Base-by-base conservation (phyloP, 208 protist species). In the Crithidia expoeki region DNA sequence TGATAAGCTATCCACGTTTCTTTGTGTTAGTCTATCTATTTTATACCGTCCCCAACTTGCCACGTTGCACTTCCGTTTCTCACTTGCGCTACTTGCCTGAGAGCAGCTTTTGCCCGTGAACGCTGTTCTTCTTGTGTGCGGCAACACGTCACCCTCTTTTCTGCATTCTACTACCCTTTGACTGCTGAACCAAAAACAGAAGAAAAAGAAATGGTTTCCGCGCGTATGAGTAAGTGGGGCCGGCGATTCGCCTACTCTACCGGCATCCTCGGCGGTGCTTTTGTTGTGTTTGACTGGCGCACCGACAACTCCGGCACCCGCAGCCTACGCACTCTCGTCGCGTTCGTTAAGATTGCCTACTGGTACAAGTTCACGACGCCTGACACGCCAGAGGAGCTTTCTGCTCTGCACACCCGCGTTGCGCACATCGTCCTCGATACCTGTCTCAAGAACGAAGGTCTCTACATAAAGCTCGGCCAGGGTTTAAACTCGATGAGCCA, bases 391-490 rank as follows among this genome's bases (percentile, higher is more conserved):
- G 81, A 92, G 62, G 85, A 92, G 63, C 83, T 83, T 57, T 76
- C 60, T 21, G 68, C 59, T 7, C 67, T 95, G 32, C 88, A 95
- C 66, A 65, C 67, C 25, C 51, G 51, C 0, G 81, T 72, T 9
- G 90, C 87, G 6, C 53, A 74, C 23, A 66, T 75, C 21, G 67
- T 96, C 17, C 66, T 94, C 4, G 49, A 86, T 52, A 74, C 87
- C 12, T 94, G 85, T 62, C 63, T 94, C 16, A 80, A 68, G 44
- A 96, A 97, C 46, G 93, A 94, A 40, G 93, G 93, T 6, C 62
- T 96, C 27, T 97, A 97, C 80, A 92, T 96, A 64, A 96, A 97
- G 60, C 55, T 96, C 4, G 93, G 93, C 3, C 93, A 97, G 52
- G 81, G 73, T 1, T 70, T 97, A n/a, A 90, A 92, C 42, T 74